Conservation (phyloP, 805 yeast genomes). For the Candida sphagnicola region DNA sequence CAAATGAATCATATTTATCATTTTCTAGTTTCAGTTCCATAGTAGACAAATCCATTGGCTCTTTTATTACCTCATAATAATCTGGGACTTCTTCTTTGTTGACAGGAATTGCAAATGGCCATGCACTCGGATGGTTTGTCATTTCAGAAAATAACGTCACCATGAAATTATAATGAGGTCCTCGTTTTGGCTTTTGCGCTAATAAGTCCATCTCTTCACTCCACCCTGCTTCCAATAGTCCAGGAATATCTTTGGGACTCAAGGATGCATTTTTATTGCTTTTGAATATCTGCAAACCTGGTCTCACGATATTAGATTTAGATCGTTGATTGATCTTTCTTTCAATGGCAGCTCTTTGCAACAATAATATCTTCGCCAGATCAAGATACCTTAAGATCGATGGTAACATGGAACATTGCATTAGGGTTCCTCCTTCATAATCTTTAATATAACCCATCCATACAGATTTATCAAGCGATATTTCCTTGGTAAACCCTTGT, state of each 20-base stretch:
- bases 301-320: conserved; percentile 72
- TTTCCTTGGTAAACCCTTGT: conserved; percentile 96
- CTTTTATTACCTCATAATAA: conserved; percentile 92
- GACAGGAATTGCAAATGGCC: conserved; percentile 97
- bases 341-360: conserved; percentile 90
- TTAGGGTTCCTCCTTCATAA: conserved; percentile 97
- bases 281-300: conserved; percentile 74
- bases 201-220: conserved; percentile 96
- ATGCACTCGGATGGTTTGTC: conserved; percentile 92
- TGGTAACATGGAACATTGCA: conserved; percentile 96
- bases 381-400: conserved; percentile 77
- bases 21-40: conserved; percentile 93
- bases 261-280: conserved; percentile 41
- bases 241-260: conserved; percentile 85
- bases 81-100: conserved; percentile 93
- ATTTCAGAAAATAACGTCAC: conserved; percentile 81
- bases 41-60: conserved; percentile 96
- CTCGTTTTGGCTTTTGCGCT: conserved; percentile 90
- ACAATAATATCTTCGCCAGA: conserved; percentile 74
- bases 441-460: conserved; percentile 99
- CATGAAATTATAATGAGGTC: conserved; percentile 94
- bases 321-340: conserved; percentile 78
- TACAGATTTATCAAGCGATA: conserved; percentile 72
- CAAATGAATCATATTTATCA: conserved; percentile 87
- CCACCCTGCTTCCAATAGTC: conserved; percentile 94